These are phyloP conservation scores for Dactylellina leptospora DNA, from an alignment of 2,329 filamentous ascomycete genomes.

Conservation along the genomic window DNA sequence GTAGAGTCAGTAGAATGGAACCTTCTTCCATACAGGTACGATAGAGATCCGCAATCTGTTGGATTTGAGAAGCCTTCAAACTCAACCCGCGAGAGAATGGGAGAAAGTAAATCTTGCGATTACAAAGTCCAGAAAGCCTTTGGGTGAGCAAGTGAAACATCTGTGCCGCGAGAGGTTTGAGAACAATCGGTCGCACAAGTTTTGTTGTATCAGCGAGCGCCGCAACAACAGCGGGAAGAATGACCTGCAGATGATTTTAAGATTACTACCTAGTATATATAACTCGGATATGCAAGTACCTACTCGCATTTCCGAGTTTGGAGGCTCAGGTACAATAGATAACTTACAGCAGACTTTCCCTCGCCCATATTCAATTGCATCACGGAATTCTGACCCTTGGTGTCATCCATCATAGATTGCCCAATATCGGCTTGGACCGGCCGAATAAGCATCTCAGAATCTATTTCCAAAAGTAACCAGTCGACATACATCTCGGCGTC, in stretches of 20 bases:
- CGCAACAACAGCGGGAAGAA: constrained; percentile 71
- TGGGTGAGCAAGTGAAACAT: constrained; percentile 68
- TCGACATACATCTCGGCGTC: constrained; percentile 63
- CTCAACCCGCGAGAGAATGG: constrained; percentile 68
- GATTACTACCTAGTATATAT: not conserved
- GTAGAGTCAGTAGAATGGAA: constrained; percentile 70
- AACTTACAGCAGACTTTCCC: constrained; percentile 69
- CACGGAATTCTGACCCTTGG: constrained; percentile 63
- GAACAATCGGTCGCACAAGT: constrained; percentile 69
- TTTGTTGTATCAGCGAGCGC: constrained; percentile 65
- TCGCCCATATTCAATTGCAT: constrained; percentile 78
- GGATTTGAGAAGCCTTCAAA: constrained; percentile 58
- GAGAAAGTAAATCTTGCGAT: constrained; percentile 67
- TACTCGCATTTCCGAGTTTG: too few relatives aligned
- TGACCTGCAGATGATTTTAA: constrained; percentile 64
- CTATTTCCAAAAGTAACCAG: constrained; percentile 74
- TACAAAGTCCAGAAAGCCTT: constrained; percentile 67
- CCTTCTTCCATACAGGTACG: constrained; percentile 63
- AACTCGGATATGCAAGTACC: too few relatives aligned
- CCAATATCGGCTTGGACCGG: constrained; percentile 69
- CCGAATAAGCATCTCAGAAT: constrained; percentile 71
- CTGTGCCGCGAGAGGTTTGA: constrained; percentile 70
- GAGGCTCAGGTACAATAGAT: not conserved
- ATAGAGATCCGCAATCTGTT: constrained; percentile 61
- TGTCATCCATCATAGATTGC: constrained; percentile 65